Percentiles rank a stretch among this genome's conserved stretches.
Evolutionary conservation across 345 rosid species (phyloP).

Genomic region (Boechera divaricarpa): DNA sequence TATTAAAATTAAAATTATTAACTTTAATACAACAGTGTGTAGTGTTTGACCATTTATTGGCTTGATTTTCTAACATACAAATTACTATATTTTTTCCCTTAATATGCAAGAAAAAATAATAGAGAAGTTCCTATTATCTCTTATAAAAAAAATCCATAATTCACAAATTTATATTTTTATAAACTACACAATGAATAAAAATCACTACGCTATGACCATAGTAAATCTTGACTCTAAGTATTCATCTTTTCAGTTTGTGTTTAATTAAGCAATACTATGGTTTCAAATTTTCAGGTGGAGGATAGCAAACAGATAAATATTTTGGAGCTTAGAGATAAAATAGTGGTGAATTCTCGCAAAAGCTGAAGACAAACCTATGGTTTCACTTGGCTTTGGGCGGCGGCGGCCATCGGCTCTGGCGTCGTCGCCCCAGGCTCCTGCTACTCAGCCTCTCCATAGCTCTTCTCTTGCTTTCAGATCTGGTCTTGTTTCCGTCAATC

Average conservation of each 20-base stretch:
- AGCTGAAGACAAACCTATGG: too few relatives aligned
- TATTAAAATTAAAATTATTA: not conserved
- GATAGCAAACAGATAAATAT: constrained; percentile 19
- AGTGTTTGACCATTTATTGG: not conserved
- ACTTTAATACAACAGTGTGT: not conserved
- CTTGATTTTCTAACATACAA: not conserved
- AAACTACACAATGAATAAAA: not conserved
- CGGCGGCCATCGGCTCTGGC: too few relatives aligned
- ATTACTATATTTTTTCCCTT: not conserved
- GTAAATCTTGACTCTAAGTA: not conserved
- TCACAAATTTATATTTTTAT: not conserved
- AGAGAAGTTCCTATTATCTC: not conserved
- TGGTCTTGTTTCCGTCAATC: too few relatives aligned
- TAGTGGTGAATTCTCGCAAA: too few relatives aligned
- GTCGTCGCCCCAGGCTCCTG: too few relatives aligned
- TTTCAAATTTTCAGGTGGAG: constrained; percentile 36
- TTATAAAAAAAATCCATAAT: not conserved
- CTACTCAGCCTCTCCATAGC: too few relatives aligned
- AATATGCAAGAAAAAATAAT: not conserved
- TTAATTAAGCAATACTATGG: not conserved
- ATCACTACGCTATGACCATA: not conserved
- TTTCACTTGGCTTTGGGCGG: too few relatives aligned
- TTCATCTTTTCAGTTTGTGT: not conserved
- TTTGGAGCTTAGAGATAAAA: constrained; percentile 37
- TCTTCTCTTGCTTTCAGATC: too few relatives aligned